phyloP scores from a whole-genome alignment of 1,284 basidiomycete genomes.

The Peniophora sp. region DNA sequence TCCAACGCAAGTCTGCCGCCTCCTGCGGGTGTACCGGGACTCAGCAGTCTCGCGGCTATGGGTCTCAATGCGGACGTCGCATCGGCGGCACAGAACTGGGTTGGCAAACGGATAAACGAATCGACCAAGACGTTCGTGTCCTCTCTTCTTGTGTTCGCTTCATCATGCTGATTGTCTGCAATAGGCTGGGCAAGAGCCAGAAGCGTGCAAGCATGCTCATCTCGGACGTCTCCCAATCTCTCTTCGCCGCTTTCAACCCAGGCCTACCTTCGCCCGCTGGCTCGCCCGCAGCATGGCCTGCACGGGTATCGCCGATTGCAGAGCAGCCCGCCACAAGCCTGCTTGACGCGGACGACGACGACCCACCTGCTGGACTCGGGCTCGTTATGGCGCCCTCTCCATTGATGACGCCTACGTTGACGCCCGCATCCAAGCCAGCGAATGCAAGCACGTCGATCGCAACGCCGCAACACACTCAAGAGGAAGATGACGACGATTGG shows the following conservation, averaged over 20 bases:
- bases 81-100: constrained; percentile 44
- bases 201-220: constrained; percentile 62
- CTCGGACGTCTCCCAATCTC: constrained; percentile 53
- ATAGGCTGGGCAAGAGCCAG: constrained; percentile 51
- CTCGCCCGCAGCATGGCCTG: constrained; percentile 14
- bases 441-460: background rate
- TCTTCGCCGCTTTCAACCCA: constrained; percentile 40
- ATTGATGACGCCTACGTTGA: constrained; percentile 5
- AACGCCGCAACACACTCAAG: constrained; percentile 12
- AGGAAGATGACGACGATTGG: constrained; percentile 51
- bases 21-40: constrained; percentile 22
- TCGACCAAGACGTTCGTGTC: constrained; percentile 46
- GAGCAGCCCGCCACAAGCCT: constrained; percentile 20
- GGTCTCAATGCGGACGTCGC: constrained; percentile 13
- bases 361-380: constrained; percentile 13
- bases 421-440: constrained; percentile 4
- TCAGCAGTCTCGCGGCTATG: constrained; percentile 13
- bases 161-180: background rate
- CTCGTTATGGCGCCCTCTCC: constrained; percentile 16
- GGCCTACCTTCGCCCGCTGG: constrained; percentile 17
- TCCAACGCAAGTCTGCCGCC: constrained; percentile 17
- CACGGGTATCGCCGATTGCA: background rate
- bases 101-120: constrained; percentile 55
- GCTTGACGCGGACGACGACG: constrained; percentile 33
- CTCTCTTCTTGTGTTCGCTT: constrained; percentile 4